phyloP scores from a whole-genome alignment of 2,329 filamentous ascomycete genomes.

The Ophiocordyceps camponoti-floridani region DNA sequence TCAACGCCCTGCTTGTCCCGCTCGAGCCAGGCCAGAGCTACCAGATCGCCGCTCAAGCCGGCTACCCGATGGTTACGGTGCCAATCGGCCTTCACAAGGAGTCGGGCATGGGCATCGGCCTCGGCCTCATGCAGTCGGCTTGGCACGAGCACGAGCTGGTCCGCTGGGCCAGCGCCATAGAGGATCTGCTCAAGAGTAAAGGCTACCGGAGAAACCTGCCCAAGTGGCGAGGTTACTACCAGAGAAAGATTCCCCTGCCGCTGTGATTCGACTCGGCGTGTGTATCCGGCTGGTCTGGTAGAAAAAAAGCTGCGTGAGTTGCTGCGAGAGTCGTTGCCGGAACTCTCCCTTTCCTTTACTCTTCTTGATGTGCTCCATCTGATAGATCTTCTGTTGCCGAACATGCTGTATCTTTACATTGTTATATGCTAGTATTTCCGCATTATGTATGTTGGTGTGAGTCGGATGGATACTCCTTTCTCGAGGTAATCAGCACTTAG shows the following conservation, averaged over 20 bases:
- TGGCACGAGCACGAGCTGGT: conserved; percentile 41
- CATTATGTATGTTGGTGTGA: no score
- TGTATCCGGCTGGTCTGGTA: no score
- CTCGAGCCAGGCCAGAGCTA: conserved; percentile 49
- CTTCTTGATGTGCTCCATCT: no score
- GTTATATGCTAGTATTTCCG: no score
- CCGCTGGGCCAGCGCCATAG: conserved; percentile 44
- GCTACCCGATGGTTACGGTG: conserved; percentile 55
- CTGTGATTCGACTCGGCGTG: conserved; percentile 4
- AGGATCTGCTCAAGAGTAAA: conserved; percentile 32
- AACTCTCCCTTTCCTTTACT: no score
- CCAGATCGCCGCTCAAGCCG: conserved; percentile 57
- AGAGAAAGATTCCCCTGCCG: conserved; percentile 23
- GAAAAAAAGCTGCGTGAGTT: no score
- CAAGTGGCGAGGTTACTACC: conserved; percentile 31
- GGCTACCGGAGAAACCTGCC: conserved; percentile 29
- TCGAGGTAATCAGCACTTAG: no score
- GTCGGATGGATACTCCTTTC: no score
- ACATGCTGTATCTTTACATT: no score
- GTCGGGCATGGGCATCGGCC: conserved; percentile 41
- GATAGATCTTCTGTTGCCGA: no score
- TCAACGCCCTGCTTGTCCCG: conserved; percentile 51
- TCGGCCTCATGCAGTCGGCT: conserved; percentile 40
- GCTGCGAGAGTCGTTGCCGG: no score
- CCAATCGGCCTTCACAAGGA: conserved; percentile 40